Percentiles rank a stretch among this genome's conserved stretches.
Evolutionary conservation across 75 land plant genomes (phyloP).

Genomic region (Larix kaempferi): DNA sequence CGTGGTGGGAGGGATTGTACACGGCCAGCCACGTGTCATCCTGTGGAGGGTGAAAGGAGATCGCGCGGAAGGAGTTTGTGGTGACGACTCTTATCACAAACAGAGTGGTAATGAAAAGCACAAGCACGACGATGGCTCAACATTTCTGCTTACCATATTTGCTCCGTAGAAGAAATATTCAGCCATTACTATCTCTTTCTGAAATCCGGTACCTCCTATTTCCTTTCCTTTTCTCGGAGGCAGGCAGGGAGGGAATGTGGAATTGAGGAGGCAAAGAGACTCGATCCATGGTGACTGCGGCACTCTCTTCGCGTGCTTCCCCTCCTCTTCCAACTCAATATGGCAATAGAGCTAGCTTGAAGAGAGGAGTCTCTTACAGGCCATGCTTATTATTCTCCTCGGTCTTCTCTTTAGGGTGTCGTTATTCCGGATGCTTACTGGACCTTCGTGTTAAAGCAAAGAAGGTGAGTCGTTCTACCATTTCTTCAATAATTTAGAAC

Average conservation of each 20-base stretch:
- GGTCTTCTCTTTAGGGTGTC: background rate
- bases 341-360: background rate
- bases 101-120: too few relatives aligned
- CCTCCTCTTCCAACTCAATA: background rate
- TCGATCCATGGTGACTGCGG: conserved; percentile 10
- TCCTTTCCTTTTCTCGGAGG: too few relatives aligned
- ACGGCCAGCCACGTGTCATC: conserved; percentile 26
- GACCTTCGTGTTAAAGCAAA: background rate
- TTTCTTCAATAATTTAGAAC: background rate
- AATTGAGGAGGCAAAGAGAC: background rate
- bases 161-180: too few relatives aligned
- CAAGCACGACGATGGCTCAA: too few relatives aligned
- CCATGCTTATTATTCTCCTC: background rate
- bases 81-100: conserved; percentile 31
- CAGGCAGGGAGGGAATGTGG: too few relatives aligned
- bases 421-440: background rate
- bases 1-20: background rate
- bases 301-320: background rate
- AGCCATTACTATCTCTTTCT: too few relatives aligned
- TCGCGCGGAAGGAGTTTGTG: conserved; percentile 12
- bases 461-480: background rate
- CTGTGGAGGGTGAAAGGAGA: conserved; percentile 24
- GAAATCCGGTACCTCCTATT: too few relatives aligned
- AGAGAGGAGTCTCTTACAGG: background rate
- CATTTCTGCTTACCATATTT: too few relatives aligned